Evolutionary conservation across 495 filamentous ascomycete species (phyloP).

Genomic region (Copromyces sp.): DNA sequence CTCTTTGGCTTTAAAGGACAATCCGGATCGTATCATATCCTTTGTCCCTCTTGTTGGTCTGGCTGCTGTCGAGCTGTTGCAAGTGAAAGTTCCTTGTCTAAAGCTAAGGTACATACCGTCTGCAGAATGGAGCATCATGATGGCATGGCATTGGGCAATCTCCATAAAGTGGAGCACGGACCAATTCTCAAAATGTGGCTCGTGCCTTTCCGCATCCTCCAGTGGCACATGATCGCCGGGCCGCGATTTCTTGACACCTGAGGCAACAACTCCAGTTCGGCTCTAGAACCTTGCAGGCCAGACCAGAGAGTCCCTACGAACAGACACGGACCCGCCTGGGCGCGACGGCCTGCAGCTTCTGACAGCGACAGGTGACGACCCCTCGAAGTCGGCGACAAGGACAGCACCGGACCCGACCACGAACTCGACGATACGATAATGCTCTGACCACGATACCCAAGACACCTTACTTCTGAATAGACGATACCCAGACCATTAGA

Average conservation of each 20-base stretch:
- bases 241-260: background rate
- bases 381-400: background rate
- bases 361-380: background rate
- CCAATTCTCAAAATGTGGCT: background rate
- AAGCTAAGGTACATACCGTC: background rate
- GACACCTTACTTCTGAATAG: background rate
- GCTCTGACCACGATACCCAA: background rate
- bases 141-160: background rate
- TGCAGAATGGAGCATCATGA: background rate
- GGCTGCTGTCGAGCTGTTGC: background rate
- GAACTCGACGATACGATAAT: background rate
- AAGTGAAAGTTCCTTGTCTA: background rate
- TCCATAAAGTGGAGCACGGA: background rate
- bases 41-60: background rate
- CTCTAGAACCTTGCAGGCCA: background rate
- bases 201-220: background rate
- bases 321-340: background rate
- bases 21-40: background rate
- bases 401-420: background rate
- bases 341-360: background rate
- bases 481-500: conserved; percentile 1
- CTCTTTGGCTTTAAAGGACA: background rate
- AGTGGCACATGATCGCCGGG: background rate
- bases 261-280: background rate
- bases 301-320: background rate